Conservation (phyloP, 495 filamentous ascomycete species). For the Tuber indicum region DNA sequence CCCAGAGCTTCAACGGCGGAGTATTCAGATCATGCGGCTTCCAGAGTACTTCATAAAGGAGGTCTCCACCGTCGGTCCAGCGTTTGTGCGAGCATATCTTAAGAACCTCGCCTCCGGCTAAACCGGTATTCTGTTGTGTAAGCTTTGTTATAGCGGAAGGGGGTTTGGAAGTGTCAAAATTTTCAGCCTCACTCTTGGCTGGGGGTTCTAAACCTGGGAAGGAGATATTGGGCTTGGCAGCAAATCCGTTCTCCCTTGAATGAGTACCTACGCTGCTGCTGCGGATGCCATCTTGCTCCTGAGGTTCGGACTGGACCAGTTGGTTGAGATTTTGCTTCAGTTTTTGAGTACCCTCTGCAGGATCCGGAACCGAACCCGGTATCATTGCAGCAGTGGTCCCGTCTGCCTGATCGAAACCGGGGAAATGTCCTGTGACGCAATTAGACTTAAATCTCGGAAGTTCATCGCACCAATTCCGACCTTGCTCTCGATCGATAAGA, state of each 20-base stretch:
- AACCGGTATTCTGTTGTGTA: not conserved
- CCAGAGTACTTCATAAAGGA: conserved; percentile 30
- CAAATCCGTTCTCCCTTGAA: not conserved
- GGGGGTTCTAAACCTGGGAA: not conserved
- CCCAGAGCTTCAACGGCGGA: conserved; percentile 20
- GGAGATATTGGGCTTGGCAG: not conserved
- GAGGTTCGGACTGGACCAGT: not conserved
- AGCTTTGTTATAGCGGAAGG: not conserved
- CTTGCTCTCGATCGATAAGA: conserved; percentile 3
- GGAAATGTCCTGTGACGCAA: not conserved
- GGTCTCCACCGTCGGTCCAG: conserved; percentile 3
- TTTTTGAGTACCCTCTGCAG: not conserved
- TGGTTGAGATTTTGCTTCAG: not conserved
- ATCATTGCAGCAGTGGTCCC: conserved; percentile 1
- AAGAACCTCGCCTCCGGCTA: conserved; percentile 20
- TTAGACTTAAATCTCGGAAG: not conserved
- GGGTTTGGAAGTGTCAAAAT: not conserved
- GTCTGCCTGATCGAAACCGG: conserved; percentile 10
- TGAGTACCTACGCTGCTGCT: not conserved
- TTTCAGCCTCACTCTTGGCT: not conserved
- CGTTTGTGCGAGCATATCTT: conserved; percentile 18
- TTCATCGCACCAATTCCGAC: not conserved
- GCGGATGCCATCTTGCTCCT: not conserved
- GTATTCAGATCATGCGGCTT: conserved; percentile 13
- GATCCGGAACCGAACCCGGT: not conserved